phyloP scores from a whole-genome alignment of 805 yeast species.

The Metschnikowia drakensbergensis region DNA sequence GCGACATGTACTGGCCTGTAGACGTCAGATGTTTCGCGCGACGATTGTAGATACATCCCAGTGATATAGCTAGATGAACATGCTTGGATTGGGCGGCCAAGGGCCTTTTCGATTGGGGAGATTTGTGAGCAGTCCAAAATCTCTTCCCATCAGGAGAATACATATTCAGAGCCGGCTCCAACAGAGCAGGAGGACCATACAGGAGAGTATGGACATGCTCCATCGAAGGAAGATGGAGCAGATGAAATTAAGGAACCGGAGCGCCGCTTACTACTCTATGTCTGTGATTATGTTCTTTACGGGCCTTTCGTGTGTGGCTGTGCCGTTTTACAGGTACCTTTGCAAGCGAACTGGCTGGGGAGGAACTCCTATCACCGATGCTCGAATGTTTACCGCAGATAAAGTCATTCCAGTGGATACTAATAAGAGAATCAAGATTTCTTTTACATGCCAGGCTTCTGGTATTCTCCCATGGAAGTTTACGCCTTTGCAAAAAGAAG shows the following conservation, averaged over 20 bases:
- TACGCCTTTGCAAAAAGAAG: constrained; percentile 91
- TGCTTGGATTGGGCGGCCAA: constrained; percentile 1
- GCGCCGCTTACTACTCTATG: constrained; percentile 62
- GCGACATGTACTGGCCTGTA: neutral
- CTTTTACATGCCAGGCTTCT: constrained; percentile 89
- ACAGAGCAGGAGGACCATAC: neutral
- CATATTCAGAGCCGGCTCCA: constrained; percentile 1
- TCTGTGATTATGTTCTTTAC: constrained; percentile 69
- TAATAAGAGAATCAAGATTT: constrained; percentile 73
- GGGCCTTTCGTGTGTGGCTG: constrained; percentile 83
- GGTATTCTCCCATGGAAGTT: constrained; percentile 92
- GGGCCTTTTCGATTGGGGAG: neutral
- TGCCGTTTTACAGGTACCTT: constrained; percentile 84
- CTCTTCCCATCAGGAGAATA: neutral
- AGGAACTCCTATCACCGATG: constrained; percentile 90
- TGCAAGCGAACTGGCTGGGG: constrained; percentile 96
- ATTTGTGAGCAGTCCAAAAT: neutral
- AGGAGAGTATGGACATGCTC: constrained; percentile 6
- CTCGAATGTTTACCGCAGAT: constrained; percentile 75
- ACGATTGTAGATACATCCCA: neutral
- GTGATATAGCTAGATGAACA: neutral
- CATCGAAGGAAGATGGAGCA: constrained; percentile 25
- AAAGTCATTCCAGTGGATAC: constrained; percentile 85
- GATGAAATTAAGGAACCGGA: constrained; percentile 38
- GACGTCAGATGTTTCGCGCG: neutral